Percentiles rank a stretch among this genome's conserved stretches.
These are phyloP conservation scores for Cudoniella acicularis DNA, from an alignment of 495 filamentous ascomycete species.

Conservation along the genomic window DNA sequence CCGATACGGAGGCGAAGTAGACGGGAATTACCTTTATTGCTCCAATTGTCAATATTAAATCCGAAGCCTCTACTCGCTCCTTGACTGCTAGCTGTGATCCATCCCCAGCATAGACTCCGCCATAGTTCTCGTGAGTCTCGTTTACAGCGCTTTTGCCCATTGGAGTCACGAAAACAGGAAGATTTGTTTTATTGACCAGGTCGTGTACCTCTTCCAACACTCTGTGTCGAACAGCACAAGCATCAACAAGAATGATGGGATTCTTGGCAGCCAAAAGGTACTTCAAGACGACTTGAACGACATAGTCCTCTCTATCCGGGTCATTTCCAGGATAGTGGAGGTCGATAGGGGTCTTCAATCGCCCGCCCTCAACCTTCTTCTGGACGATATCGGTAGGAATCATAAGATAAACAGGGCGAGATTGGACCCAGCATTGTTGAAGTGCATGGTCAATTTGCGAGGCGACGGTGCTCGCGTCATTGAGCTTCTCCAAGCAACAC, in stretches of 20 bases:
- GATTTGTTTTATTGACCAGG: slow-evolving; percentile 68
- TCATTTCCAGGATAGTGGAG: slow-evolving; percentile 62
- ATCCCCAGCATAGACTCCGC: slow-evolving; percentile 82
- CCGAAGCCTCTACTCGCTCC: slow-evolving; percentile 72
- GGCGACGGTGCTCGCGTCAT: slow-evolving; percentile 64
- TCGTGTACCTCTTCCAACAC: slow-evolving; percentile 72
- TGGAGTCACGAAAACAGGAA: slow-evolving; percentile 84
- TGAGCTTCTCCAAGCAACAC: slow-evolving; percentile 64
- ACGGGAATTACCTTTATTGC: slow-evolving; percentile 47
- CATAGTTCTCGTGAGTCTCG: slow-evolving; percentile 70
- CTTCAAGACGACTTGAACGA: slow-evolving; percentile 74
- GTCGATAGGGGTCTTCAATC: slow-evolving; percentile 67
- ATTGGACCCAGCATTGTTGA: slow-evolving; percentile 70
- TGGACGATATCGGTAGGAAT: slow-evolving; percentile 83
- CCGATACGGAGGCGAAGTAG: neutral
- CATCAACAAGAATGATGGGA: slow-evolving; percentile 83
- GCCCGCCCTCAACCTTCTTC: slow-evolving; percentile 71
- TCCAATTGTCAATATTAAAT: slow-evolving; percentile 80
- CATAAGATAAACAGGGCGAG: slow-evolving; percentile 75
- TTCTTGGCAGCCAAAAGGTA: slow-evolving; percentile 72
- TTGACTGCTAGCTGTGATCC: slow-evolving; percentile 69
- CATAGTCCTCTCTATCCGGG: slow-evolving; percentile 72
- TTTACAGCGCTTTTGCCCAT: slow-evolving; percentile 91
- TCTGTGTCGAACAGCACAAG: slow-evolving; percentile 81
- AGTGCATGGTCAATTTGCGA: slow-evolving; percentile 77